Conservation (phyloP, 176 grass and related monocot species). For the Oryza brachyantha region DNA sequence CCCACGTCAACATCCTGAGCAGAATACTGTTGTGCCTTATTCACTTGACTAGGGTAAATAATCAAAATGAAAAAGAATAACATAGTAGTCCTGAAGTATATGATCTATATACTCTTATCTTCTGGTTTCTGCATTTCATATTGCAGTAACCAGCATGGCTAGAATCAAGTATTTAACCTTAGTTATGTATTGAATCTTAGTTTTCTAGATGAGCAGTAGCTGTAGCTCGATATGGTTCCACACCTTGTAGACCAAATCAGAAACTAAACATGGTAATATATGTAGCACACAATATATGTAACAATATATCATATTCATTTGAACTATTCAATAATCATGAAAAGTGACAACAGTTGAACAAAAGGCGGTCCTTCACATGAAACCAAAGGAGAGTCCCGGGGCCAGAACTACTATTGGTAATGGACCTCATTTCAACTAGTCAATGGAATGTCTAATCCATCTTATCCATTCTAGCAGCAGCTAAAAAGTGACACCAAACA, state of each 20-base stretch:
- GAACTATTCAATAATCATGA: background rate
- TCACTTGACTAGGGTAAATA: background rate
- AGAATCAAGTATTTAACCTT: conserved; percentile 14
- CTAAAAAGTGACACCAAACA: conserved; percentile 11
- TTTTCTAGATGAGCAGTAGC: background rate
- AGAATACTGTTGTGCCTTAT: background rate
- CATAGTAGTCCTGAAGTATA: background rate
- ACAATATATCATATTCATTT: background rate
- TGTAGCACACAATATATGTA: background rate
- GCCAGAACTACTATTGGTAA: conserved; percentile 41
- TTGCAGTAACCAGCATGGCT: background rate
- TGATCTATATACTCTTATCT: conserved; percentile 12
- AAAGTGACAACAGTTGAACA: conserved; percentile 27
- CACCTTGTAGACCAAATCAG: conserved; percentile 8
- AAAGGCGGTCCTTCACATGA: conserved; percentile 25
- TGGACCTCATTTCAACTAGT: conserved; percentile 29
- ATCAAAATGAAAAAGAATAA: background rate
- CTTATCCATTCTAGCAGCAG: conserved; percentile 30
- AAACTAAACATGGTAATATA: background rate
- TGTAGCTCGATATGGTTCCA: background rate
- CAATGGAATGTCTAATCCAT: conserved; percentile 33
- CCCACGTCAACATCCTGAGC: background rate
- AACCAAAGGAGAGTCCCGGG: conserved; percentile 24
- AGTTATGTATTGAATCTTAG: conserved; percentile 11
- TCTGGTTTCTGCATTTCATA: conserved; percentile 13